Percentiles rank a stretch among this genome's conserved stretches.
Conservation (phyloP, 176 grass and related monocot species). For the Oryza meridionalis region DNA sequence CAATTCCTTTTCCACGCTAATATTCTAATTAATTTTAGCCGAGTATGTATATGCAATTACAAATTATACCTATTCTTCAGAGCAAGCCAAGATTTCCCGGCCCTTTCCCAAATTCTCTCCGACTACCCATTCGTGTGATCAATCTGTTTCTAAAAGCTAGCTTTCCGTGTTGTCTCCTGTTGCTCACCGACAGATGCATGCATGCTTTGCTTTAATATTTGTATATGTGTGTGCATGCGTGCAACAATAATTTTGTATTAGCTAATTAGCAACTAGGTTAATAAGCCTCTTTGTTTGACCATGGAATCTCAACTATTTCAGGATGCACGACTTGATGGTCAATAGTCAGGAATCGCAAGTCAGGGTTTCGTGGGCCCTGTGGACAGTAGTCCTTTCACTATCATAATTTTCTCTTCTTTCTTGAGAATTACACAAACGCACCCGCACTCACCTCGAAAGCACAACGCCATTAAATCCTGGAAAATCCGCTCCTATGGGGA, state of each 20-base stretch:
- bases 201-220: slow-evolving; percentile 13
- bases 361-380: slow-evolving; percentile 23
- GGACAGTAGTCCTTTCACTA: neutral
- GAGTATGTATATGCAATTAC: neutral
- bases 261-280: neutral
- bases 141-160: neutral
- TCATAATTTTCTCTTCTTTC: no score
- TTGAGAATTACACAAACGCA: no score
- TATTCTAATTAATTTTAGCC: neutral
- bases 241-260: slow-evolving; percentile 8
- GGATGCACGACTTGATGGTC: slow-evolving; percentile 19
- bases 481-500: no score
- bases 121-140: slow-evolving; percentile 32
- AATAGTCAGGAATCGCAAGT: slow-evolving; percentile 34
- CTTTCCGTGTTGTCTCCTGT: neutral
- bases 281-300: slow-evolving; percentile 48
- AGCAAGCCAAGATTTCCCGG: slow-evolving; percentile 31
- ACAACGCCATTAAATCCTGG: no score
- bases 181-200: neutral
- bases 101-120: slow-evolving; percentile 46
- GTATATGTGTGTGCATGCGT: slow-evolving; percentile 15
- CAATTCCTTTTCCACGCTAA: neutral
- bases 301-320: slow-evolving; percentile 26
- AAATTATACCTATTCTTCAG: slow-evolving; percentile 9
- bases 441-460: no score